Evolutionary conservation across 179 eudicot species (phyloP).

Genomic region (Gypsophila paniculata): DNA sequence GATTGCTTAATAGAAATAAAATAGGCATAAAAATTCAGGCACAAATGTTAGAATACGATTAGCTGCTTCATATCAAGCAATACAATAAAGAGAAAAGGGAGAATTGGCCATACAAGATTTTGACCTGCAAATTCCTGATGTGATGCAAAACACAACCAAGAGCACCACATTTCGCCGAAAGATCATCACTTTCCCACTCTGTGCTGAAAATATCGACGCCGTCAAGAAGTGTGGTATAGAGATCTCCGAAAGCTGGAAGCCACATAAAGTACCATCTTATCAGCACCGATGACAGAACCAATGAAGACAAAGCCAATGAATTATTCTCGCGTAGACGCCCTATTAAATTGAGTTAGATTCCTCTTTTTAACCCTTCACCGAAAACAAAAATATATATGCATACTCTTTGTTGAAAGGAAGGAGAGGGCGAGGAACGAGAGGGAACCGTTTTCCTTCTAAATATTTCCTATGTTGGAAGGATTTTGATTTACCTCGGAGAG

Average conservation of each 20-base stretch:
- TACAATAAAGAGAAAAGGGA: constrained; percentile 39
- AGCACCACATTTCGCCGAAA: constrained; percentile 72
- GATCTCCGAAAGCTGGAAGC: constrained; percentile 81
- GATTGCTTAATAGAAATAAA: background rate
- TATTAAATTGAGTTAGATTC: too few relatives aligned
- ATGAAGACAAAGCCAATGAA: too few relatives aligned
- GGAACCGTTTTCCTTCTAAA: too few relatives aligned
- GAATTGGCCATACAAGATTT: constrained; percentile 72
- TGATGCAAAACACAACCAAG: constrained; percentile 55
- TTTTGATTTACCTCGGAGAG: too few relatives aligned
- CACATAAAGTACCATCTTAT: constrained; percentile 13
- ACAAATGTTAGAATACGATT: constrained; percentile 12
- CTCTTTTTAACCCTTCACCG: too few relatives aligned
- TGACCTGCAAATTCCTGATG: constrained; percentile 98
- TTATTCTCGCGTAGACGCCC: too few relatives aligned
- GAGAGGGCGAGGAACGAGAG: too few relatives aligned
- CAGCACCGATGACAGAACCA: constrained; percentile 12
- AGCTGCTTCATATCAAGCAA: constrained; percentile 11
- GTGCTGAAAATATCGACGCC: constrained; percentile 93
- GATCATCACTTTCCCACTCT: constrained; percentile 53
- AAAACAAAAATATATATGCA: too few relatives aligned
- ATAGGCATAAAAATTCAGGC: constrained; percentile 11
- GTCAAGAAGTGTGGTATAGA: constrained; percentile 96
- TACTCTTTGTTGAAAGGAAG: too few relatives aligned
- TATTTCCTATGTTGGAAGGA: too few relatives aligned